Percentiles rank a stretch among this genome's conserved stretches.
phyloP scores from a whole-genome alignment of 2,329 filamentous ascomycete genomes.

The Colletotrichum sp. region DNA sequence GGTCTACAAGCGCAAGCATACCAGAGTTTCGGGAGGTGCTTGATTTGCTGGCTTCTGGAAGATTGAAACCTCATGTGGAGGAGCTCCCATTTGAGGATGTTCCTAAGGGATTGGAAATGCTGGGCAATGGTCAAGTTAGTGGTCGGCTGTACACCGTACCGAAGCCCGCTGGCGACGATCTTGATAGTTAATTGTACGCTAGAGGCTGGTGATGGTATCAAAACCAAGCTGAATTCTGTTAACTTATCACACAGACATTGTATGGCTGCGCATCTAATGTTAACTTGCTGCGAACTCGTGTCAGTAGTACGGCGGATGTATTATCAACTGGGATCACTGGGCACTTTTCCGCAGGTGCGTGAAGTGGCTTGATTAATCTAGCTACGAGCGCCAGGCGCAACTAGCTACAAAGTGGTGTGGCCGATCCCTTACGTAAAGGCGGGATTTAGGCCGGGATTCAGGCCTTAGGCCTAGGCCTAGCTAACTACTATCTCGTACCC shows the following conservation, averaged over 20 bases:
- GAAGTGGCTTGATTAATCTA: too few species aligned
- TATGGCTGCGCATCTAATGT: neutral
- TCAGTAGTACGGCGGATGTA: neutral
- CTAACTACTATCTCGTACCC: too few species aligned
- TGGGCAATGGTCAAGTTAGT: neutral
- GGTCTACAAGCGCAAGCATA: neutral
- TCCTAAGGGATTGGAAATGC: neutral
- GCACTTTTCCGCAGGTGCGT: neutral
- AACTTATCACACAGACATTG: neutral
- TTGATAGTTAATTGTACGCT: neutral
- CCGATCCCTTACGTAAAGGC: too few species aligned
- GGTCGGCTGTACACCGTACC: neutral
- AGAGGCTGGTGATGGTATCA: neutral
- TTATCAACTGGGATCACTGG: neutral
- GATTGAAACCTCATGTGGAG: neutral
- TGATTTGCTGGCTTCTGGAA: neutral
- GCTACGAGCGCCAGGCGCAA: too few species aligned
- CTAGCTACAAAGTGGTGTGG: too few species aligned
- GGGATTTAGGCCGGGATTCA: too few species aligned
- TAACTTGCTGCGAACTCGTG: neutral
- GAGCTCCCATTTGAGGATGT: neutral
- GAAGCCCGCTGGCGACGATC: neutral
- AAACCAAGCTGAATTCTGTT: neutral
- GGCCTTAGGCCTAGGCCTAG: accelerated
- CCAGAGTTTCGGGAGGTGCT: neutral